Conservation (phyloP, 495 filamentous ascomycete species). For the Annulohypoxylon stygium region DNA sequence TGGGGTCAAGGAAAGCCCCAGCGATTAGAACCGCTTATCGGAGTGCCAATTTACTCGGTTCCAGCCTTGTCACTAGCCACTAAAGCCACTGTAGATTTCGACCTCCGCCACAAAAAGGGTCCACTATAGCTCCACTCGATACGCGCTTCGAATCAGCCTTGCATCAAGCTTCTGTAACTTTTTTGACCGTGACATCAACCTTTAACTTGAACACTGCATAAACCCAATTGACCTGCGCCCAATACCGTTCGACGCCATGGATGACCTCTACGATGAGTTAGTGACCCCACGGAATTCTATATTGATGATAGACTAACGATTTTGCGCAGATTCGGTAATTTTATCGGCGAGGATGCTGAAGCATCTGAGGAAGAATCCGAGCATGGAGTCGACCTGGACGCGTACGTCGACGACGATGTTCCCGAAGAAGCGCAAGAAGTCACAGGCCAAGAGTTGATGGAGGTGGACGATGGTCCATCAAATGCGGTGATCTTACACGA, state of each 20-base stretch:
- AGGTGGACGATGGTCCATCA: constrained; percentile 93
- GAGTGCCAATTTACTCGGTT: constrained; percentile 14
- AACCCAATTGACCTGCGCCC: constrained; percentile 27
- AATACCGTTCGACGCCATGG: constrained; percentile 64
- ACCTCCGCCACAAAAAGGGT: constrained; percentile 31
- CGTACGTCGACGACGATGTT: constrained; percentile 83
- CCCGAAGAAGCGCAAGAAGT: constrained; percentile 71
- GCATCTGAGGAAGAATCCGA: constrained; percentile 90
- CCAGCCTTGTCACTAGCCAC: constrained; percentile 43
- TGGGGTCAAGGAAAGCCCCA: constrained; percentile 24
- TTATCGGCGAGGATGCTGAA: constrained; percentile 87
- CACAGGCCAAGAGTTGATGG: constrained; percentile 89
- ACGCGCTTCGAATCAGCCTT: constrained; percentile 39
- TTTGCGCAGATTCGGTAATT: constrained; percentile 90
- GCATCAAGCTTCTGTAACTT: constrained; percentile 45
- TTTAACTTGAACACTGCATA: constrained; percentile 27
- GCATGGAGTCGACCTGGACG: constrained; percentile 76
- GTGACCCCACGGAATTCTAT: constrained; percentile 27
- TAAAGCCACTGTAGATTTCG: constrained; percentile 29
- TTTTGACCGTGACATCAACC: constrained; percentile 44
- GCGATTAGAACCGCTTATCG: constrained; percentile 29
- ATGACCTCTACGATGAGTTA: constrained; percentile 88
- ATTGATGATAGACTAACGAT: constrained; percentile 33
- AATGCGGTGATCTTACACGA: constrained; percentile 97
- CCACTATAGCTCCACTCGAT: constrained; percentile 6